These are phyloP conservation scores for Arthrocladium fulminans DNA, from an alignment of 2,329 filamentous ascomycete genomes.

Conservation along the genomic window DNA sequence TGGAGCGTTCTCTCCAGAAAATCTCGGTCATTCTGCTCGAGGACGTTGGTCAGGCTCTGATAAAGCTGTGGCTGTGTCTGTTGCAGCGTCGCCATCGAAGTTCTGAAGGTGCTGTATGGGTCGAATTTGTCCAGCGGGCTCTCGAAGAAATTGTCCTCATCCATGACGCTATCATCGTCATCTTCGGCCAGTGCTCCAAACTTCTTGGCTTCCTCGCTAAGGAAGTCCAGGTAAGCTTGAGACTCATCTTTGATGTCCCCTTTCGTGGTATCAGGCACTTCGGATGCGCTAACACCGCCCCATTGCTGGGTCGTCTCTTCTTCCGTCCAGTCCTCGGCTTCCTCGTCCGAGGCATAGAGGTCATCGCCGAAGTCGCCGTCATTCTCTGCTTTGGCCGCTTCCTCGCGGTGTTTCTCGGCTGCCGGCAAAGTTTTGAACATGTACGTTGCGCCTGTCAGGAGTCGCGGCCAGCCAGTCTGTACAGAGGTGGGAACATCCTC, in stretches of 20 bases:
- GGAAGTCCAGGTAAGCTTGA: slow-evolving; percentile 87
- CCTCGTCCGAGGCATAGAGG: slow-evolving; percentile 59
- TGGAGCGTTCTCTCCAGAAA: slow-evolving; percentile 70
- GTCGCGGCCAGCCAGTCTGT: slow-evolving; percentile 85
- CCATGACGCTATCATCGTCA: slow-evolving; percentile 79
- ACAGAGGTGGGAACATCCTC: slow-evolving; percentile 86
- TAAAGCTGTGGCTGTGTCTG: slow-evolving; percentile 87
- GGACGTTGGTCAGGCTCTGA: slow-evolving; percentile 64
- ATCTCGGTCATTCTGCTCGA: slow-evolving; percentile 70
- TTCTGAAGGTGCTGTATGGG: slow-evolving; percentile 82
- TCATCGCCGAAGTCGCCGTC: slow-evolving; percentile 60
- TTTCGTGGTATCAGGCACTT: slow-evolving; percentile 45
- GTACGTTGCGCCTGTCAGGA: slow-evolving; percentile 79
- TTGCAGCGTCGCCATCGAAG: slow-evolving; percentile 73
- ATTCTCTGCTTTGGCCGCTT: slow-evolving; percentile 63
- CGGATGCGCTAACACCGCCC: slow-evolving; percentile 55
- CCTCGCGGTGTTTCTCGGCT: slow-evolving; percentile 84
- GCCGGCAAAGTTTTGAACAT: slow-evolving; percentile 85
- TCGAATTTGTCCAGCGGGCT: slow-evolving; percentile 92
- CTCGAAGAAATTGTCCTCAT: slow-evolving; percentile 86
- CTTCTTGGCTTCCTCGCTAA: slow-evolving; percentile 88
- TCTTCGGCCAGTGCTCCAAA: slow-evolving; percentile 63
- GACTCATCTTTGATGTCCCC: slow-evolving; percentile 77
- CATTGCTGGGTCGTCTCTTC: slow-evolving; percentile 48
- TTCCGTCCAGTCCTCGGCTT: slow-evolving; percentile 74